Conservation (phyloP, 768 basidiomycete species). For the Boletus pseudopeckii region DNA sequence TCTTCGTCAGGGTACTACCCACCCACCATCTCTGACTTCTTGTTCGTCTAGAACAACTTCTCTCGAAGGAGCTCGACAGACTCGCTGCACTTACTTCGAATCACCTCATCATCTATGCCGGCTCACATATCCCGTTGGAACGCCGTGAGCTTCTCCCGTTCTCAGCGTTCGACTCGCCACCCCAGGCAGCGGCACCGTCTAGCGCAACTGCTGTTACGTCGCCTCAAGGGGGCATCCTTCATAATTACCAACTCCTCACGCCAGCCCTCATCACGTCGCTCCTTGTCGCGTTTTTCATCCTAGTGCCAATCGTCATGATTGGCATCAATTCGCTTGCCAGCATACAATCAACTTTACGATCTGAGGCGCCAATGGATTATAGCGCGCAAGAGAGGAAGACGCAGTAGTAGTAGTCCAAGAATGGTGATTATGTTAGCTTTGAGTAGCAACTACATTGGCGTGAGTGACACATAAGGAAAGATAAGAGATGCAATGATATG, state of each 20-base stretch:
- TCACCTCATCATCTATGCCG: conserved; percentile 66
- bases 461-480: conserved; percentile 15
- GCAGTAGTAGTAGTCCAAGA: conserved; percentile 52
- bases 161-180: conserved; percentile 29
- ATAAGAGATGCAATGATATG: conserved; percentile 24
- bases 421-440: conserved; percentile 15
- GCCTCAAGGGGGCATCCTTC: conserved; percentile 57
- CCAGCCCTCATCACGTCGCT: conserved; percentile 68
- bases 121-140: conserved; percentile 41
- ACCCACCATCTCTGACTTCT: conserved; percentile 5
- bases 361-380: conserved; percentile 63
- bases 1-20: neutral
- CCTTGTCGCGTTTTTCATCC: conserved; percentile 61
- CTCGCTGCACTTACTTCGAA: conserved; percentile 51
- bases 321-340: conserved; percentile 67
- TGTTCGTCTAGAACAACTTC: conserved; percentile 36
- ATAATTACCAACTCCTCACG: conserved; percentile 73
- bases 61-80: conserved; percentile 47
- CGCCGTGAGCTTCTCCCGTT: conserved; percentile 40
- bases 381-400: conserved; percentile 72
- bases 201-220: conserved; percentile 34
- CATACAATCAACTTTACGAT: conserved; percentile 66
- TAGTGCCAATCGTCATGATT: conserved; percentile 62
- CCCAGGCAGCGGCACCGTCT: conserved; percentile 14
- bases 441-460: conserved; percentile 17